Percentiles rank a stretch among this genome's conserved stretches.
Evolutionary conservation across 169 alveolate genomes (phyloP).

Genomic region (Plasmodium sp.): DNA sequence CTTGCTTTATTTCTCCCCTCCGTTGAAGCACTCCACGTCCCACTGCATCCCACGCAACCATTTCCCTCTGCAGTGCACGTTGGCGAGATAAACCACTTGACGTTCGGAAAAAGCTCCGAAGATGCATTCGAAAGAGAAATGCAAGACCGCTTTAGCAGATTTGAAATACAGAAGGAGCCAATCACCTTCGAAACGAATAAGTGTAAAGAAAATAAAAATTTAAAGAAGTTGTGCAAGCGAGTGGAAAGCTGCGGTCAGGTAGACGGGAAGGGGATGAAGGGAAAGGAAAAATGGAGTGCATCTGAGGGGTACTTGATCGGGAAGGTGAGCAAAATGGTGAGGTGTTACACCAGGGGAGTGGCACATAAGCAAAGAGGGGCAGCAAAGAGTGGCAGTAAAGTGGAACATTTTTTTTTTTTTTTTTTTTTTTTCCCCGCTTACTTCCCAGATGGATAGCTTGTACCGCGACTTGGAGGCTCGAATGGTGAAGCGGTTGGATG

Average conservation of each 20-base stretch:
- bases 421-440: background rate
- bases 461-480: conserved; percentile 35
- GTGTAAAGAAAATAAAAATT: conserved; percentile 4
- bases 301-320: background rate
- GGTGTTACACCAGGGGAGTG: background rate
- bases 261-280: background rate
- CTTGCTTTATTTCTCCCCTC: background rate
- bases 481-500: conserved; percentile 8
- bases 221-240: background rate
- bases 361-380: background rate
- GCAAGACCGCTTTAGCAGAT: background rate
- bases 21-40: background rate
- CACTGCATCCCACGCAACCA: background rate
- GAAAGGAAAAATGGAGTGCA: background rate
- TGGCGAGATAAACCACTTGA: background rate
- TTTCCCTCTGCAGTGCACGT: background rate
- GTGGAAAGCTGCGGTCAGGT: background rate
- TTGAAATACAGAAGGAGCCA: background rate
- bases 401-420: background rate
- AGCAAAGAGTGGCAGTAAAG: background rate
- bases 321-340: conserved; percentile 17
- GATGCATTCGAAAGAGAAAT: conserved; percentile 4
- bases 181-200: conserved; percentile 5
- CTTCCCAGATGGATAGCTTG: conserved; percentile 16
- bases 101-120: background rate